Base-by-base conservation (phyloP, 2,329 filamentous ascomycete species). In the Colletotrichum sp. region DNA sequence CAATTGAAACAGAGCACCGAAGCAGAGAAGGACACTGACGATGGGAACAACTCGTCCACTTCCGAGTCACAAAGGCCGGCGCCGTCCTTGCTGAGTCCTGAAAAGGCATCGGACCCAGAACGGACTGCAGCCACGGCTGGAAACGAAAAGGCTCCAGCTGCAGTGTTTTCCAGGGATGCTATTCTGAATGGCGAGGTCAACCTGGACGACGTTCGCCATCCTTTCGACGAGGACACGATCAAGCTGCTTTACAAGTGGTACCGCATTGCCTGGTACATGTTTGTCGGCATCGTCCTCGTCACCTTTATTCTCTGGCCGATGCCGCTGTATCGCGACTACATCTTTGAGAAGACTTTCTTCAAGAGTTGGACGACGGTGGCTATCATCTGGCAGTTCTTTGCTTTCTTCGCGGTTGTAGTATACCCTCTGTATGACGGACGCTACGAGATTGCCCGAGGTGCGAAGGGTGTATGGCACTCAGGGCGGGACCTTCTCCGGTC, bases 241-340 rank as follows among this genome's bases (percentile, higher is more conserved):
- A 58, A 28, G 55, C 24, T 58, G 24, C 24, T 58, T 0, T 58
- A 58, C 0, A 58, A 58, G 13, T 58, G 55, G 55, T 58, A 58
- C 24, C 55, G 55, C 24, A 28, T 58, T 18, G 55, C 55, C 55
- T 58, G 55, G 55, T 15, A 28, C 9, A 58, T 58, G 55, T 28
- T 58, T 2, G 26, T 18, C 24, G 55, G 55, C 26, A 58, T 58
- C 26, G 55, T 58, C 2, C 55, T 58, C 1, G 24, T 58, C 15
- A 58, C 55, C 7, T 58, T 58, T 4, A 58, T 58, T 18, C 24
- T 91, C 3, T 91, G 89, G 88, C 89, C 89, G 0, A 81, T 90
- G 66, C 89, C 89, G 0, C 90, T 91, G 88, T 90, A 90, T 77
- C 89, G 85, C 0, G 84, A 87, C 1, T 90, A 90, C 72, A 81